Base-by-base conservation (phyloP, 345 rosid species). In the Brassica juncea region DNA sequence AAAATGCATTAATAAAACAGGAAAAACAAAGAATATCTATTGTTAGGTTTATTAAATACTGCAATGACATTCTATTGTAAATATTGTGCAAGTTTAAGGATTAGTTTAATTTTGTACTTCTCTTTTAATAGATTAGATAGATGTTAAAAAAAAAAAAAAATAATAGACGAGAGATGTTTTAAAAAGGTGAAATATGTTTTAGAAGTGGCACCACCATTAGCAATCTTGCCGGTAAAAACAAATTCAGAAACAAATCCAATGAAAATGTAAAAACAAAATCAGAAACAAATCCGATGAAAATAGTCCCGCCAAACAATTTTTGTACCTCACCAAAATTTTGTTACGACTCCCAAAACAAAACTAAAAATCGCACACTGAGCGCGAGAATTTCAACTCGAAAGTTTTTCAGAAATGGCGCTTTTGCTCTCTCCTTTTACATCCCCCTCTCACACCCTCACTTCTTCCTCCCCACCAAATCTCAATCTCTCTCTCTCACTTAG, bases 351-450 rank as follows among this genome's bases (percentile, higher is more conserved):
- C 12, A 71, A 57, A 37, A 47, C 65, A 39, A 52, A 78, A 77
- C 28, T 23, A 6, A 19, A 55, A 55, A 16, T 16, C 61, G 21
- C 34, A 65, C 8, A 37, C 58, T 25, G 72, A 68, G 76, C 77
- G 81, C 81, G 71, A 71, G 25, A 77, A 15, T 34, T 14, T 8
- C 60, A 27, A 5, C 60, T 68, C 39, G 0, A 28, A 72, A 72
- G 42, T 23, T 15, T 12, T 7, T 15, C 67, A 57, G 34, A 65
- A 78, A 78, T 78, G 81, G 77, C 77, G 81, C 81, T 78, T 78
- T 30, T 42, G 25, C 23, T 78, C 72, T 39, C 12, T 23, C 61
- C 72, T 78, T 78, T 71, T 35, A 65, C 59, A 39, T 58, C 68
- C 39, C 76, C 52, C 8, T 23, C 52, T 19, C 61, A 6, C 60